A percentile compares a stretch with the other conserved stretches of the same genome.
Conservation (phyloP, 2,329 filamentous ascomycete genomes). For the Erysiphe pulchra region DNA sequence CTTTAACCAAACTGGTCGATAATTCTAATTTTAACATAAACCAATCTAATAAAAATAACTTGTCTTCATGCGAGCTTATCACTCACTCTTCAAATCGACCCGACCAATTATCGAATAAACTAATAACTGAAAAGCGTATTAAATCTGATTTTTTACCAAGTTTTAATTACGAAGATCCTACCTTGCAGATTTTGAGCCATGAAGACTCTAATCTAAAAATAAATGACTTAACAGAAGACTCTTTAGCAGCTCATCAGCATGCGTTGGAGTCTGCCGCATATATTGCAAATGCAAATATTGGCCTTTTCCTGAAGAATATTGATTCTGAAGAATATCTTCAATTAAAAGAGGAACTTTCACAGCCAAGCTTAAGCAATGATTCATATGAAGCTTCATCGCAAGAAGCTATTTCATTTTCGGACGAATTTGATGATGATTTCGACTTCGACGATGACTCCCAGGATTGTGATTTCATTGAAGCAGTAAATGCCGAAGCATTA, state of each 20-base stretch:
- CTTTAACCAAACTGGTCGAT: too few relatives aligned
- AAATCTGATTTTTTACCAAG: too few relatives aligned
- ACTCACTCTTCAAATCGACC: too few relatives aligned
- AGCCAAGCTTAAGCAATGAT: constrained; percentile 16
- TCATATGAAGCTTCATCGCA: constrained; percentile 15
- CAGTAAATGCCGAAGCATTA: constrained; percentile 78
- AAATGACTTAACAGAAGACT: constrained; percentile 23
- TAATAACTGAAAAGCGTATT: too few relatives aligned
- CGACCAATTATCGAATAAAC: too few relatives aligned
- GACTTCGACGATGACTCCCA: constrained; percentile 39
- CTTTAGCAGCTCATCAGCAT: constrained; percentile 51
- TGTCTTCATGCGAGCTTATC: too few relatives aligned
- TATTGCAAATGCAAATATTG: constrained; percentile 47
- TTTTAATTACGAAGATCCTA: too few relatives aligned
- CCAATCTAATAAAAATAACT: too few relatives aligned
- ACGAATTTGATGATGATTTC: constrained; percentile 19
- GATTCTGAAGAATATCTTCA: constrained; percentile 4
- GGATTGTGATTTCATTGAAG: constrained; percentile 80
- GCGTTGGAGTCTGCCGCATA: constrained; percentile 63
- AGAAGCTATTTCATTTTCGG: constrained; percentile 12
- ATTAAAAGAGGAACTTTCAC: constrained; percentile 11
- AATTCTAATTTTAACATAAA: too few relatives aligned
- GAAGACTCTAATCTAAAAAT: not conserved
- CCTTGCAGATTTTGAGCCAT: too few relatives aligned
- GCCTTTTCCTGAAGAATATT: constrained; percentile 34